Evolutionary conservation across 306 rosid genomes (phyloP), one percentile per base, ranked within the genome.

Genomic region (Sicyos baderoa): DNA sequence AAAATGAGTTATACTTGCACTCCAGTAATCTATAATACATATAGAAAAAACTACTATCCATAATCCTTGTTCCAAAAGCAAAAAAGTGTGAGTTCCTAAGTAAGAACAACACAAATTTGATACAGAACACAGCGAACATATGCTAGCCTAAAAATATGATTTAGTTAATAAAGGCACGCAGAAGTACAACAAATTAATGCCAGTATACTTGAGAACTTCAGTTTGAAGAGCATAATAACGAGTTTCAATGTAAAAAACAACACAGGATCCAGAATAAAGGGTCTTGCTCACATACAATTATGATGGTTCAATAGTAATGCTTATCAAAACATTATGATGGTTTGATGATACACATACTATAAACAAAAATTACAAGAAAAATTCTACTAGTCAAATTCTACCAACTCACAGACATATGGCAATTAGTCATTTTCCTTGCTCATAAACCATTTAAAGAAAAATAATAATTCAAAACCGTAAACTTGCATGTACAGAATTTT

Each of bases 401-500:
- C 70, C 54, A 64, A 6, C 52, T 66, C 37, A 5, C 12, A 17
- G 35, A 45, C 54, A 21, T 65, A 13, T 45, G 12, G 8, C 3
- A 47, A 65, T 22, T 21, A 66, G 22, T 66, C 19, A 49, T 1
- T 42, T 66, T 45, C 40, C 44, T 14, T 8, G 16, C 29, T 45
- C 42, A 19, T 42, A 45, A 48, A 47, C 15, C 32, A 66, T 27
- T 66, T 23, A 66, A 66, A 21, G 18, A 65, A 66, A 12, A 47
- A 48, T 14, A 66, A 2, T 22, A 66, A 22, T 21, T 22, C 71
- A 66, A 19, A 47, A 47, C 71, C 15, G 48, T 64, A 50, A 71
- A 76, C 73, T 72, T 71, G 57, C 72, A 73, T 18, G 37, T 64
- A 64, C 57, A 72, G 40, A 85, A 70, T 59, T 60, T 37, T 52